Percentiles rank a stretch among this genome's conserved stretches.
Conservation (phyloP, 1,284 basidiomycete species). For the Hemileia vastatrix region DNA sequence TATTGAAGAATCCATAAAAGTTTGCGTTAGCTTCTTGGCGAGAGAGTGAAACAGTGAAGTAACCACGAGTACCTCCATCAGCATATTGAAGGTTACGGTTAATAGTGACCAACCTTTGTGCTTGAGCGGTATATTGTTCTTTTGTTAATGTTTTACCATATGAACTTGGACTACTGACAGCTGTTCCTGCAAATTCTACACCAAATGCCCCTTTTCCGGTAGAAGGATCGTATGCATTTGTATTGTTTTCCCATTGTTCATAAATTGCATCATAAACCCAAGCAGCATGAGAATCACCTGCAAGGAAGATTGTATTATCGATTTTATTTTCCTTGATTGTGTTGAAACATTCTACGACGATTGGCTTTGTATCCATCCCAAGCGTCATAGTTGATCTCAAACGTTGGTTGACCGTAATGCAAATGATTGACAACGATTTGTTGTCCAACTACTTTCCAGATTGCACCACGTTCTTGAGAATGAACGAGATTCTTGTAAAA, state of each 20-base stretch:
- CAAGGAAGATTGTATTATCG: conserved; percentile 54
- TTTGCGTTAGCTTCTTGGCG: conserved; percentile 54
- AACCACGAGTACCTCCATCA: conserved; percentile 57
- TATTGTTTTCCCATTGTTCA: conserved; percentile 24
- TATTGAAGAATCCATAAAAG: conserved; percentile 56
- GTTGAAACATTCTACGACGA: conserved; percentile 53
- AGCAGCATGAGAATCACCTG: conserved; percentile 59
- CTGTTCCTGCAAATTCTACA: conserved; percentile 60
- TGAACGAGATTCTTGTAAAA: conserved; percentile 51
- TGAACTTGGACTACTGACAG: conserved; percentile 53
- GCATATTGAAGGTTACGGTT: conserved; percentile 58
- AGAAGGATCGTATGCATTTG: conserved; percentile 50
- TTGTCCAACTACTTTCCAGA: conserved; percentile 56
- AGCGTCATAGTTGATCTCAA: conserved; percentile 48
- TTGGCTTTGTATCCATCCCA: conserved; percentile 60
- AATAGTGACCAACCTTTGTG: too few species aligned
- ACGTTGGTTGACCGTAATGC: conserved; percentile 21
- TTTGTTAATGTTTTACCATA: conserved; percentile 51
- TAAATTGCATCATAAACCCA: conserved; percentile 51
- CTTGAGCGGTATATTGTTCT: conserved; percentile 36
- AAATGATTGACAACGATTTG: conserved; percentile 33
- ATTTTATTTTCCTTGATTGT: conserved; percentile 53
- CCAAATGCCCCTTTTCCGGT: conserved; percentile 54
- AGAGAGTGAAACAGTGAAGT: conserved; percentile 48
- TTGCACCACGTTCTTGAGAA: conserved; percentile 51